Evolutionary conservation across 495 filamentous ascomycete genomes (phyloP).

Genomic region (Niebla homalea): DNA sequence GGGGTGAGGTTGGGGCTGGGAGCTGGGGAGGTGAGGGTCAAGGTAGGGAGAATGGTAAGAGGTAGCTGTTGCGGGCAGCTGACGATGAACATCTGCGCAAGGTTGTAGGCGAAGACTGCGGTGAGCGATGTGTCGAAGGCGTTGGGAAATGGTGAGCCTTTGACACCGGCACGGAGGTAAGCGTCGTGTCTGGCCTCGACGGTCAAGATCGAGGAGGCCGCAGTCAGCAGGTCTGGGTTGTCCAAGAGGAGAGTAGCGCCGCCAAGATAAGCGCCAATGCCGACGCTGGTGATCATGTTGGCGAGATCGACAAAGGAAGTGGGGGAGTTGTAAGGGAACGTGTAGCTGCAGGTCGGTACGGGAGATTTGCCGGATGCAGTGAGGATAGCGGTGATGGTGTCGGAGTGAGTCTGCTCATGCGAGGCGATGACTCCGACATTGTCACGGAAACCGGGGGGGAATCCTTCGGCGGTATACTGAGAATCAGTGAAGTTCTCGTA

Average conservation of each 20-base stretch:
- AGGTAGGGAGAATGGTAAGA: constrained; percentile 16
- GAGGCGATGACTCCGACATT: constrained; percentile 19
- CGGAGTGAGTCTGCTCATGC: constrained; percentile 16
- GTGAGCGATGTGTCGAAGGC: constrained; percentile 38
- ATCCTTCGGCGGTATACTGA: constrained; percentile 16
- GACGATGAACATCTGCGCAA: constrained; percentile 39
- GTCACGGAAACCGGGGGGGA: constrained; percentile 20
- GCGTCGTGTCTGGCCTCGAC: constrained; percentile 41
- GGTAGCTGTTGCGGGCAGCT: constrained; percentile 30
- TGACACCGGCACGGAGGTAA: constrained; percentile 33
- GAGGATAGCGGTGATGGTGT: constrained; percentile 17
- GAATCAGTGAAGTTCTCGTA: constrained; percentile 18
- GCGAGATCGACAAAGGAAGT: constrained; percentile 34
- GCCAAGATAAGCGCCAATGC: constrained; percentile 22
- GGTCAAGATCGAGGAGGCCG: constrained; percentile 40
- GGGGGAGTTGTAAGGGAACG: constrained; percentile 33
- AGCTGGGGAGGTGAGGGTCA: constrained; percentile 15
- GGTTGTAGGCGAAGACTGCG: constrained; percentile 37
- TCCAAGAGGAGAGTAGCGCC: constrained; percentile 32
- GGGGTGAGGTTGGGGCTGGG: constrained; percentile 16
- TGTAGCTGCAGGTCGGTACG: constrained; percentile 37
- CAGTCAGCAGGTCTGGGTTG: constrained; percentile 30
- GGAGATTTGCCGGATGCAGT: constrained; percentile 26
- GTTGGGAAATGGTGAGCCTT: constrained; percentile 33
- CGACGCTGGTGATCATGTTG: constrained; percentile 23